Percentiles rank a stretch among this genome's conserved stretches.
Evolutionary conservation across 208 protist species (phyloP).

Genomic region (Porcisia hertigi): DNA sequence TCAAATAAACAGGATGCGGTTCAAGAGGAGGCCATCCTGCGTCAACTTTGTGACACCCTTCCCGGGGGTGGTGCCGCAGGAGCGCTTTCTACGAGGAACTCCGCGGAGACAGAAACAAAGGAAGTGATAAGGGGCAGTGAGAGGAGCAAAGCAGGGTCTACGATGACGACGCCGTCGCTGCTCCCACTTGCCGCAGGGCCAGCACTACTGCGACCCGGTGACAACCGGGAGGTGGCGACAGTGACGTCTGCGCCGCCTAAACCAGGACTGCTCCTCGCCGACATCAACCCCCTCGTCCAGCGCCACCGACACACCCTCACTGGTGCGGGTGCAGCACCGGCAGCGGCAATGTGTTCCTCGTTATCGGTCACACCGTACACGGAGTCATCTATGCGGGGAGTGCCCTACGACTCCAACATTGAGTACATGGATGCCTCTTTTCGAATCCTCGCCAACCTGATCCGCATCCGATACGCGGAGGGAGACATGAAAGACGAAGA

Average conservation of each 20-base stretch:
- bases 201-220: not conserved
- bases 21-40: slow-evolving; percentile 14
- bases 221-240: not conserved
- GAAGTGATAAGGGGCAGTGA: not conserved
- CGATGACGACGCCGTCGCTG: not conserved
- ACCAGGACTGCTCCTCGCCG: slow-evolving; percentile 22
- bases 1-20: slow-evolving; percentile 1
- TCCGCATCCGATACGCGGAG: slow-evolving; percentile 84
- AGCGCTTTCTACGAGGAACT: too few relatives aligned
- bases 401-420: slow-evolving; percentile 84
- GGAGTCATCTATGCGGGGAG: slow-evolving; percentile 16
- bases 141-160: not conserved
- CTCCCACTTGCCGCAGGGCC: not conserved
- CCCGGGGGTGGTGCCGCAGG: not conserved
- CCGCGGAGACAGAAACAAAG: not conserved
- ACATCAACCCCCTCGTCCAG: slow-evolving; percentile 34
- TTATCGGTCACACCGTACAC: not conserved
- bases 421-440: slow-evolving; percentile 93
- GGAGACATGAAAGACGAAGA: slow-evolving; percentile 92
- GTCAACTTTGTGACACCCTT: not conserved
- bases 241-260: not conserved
- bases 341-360: not conserved
- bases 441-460: slow-evolving; percentile 81
- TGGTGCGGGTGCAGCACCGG: not conserved
- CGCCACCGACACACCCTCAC: slow-evolving; percentile 5